Conservation (phyloP, 192 early-diverging fungal species). For the Pecoramyces ruminantium region DNA sequence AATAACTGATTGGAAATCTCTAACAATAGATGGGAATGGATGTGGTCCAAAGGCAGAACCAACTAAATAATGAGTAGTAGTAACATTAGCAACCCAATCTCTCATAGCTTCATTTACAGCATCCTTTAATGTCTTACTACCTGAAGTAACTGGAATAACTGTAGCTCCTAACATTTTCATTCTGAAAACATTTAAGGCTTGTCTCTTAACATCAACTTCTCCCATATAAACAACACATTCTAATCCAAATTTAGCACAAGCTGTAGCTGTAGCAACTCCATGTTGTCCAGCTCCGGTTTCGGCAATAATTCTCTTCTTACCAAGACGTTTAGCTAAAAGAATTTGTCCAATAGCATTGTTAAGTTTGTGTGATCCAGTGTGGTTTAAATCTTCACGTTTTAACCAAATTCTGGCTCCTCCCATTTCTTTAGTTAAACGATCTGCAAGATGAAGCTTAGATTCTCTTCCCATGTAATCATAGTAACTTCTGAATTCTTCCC, state of each 20-base stretch:
- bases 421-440: conserved; percentile 55
- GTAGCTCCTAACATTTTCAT: conserved; percentile 85
- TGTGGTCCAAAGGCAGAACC: conserved; percentile 94
- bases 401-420: conserved; percentile 90
- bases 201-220: conserved; percentile 80
- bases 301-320: conserved; percentile 93
- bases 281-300: conserved; percentile 98
- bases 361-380: conserved; percentile 98
- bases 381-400: conserved; percentile 97
- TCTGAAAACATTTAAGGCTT: conserved; percentile 90
- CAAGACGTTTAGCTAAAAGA: conserved; percentile 81
- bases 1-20: conserved; percentile 96
- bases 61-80: conserved; percentile 86
- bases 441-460: conserved; percentile 73
- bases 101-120: conserved; percentile 98
- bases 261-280: conserved; percentile 92
- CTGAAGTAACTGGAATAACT: conserved; percentile 63
- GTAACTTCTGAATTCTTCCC: conserved; percentile 73
- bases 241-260: conserved; percentile 93
- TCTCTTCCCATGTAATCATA: conserved; percentile 87
- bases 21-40: conserved; percentile 91
- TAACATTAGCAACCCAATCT: conserved; percentile 94
- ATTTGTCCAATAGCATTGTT: conserved; percentile 96
- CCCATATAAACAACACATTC: conserved; percentile 98
- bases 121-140: conserved; percentile 82